phyloP scores from a whole-genome alignment of 306 rosid species.

The Aeschynomene evenia region DNA sequence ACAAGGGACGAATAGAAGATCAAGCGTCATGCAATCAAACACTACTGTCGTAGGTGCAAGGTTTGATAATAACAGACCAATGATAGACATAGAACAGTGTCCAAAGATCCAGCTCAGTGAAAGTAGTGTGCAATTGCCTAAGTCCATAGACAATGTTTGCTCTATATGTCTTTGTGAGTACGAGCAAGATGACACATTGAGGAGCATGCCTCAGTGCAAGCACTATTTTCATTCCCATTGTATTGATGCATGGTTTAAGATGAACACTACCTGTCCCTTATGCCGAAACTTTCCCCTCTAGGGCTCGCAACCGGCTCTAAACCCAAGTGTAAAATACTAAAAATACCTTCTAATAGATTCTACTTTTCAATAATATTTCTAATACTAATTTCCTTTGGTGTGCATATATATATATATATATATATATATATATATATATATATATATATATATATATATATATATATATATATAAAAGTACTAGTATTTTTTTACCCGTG shows the following conservation, averaged over 20 bases:
- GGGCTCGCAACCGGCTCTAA: no score
- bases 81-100: conserved; percentile 41
- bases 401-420: no score
- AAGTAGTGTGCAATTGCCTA: conserved; percentile 45
- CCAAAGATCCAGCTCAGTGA: conserved; percentile 46
- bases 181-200: conserved; percentile 42
- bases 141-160: conserved; percentile 43
- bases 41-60: background rate
- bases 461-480: no score
- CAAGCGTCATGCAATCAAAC: background rate
- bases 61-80: conserved; percentile 31
- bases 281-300: conserved; percentile 58
- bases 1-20: background rate
- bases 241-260: conserved; percentile 59
- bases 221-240: conserved; percentile 62
- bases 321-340: no score
- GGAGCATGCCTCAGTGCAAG: conserved; percentile 56
- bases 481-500: no score
- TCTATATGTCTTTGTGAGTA: conserved; percentile 63
- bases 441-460: no score
- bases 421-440: no score
- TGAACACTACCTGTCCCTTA: conserved; percentile 56
- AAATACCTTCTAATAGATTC: no score
- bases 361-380: no score
- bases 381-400: no score